Evolutionary conservation across 176 grass and related monocot species (phyloP).

Genomic region (Rhipidocladum racemiflorum): DNA sequence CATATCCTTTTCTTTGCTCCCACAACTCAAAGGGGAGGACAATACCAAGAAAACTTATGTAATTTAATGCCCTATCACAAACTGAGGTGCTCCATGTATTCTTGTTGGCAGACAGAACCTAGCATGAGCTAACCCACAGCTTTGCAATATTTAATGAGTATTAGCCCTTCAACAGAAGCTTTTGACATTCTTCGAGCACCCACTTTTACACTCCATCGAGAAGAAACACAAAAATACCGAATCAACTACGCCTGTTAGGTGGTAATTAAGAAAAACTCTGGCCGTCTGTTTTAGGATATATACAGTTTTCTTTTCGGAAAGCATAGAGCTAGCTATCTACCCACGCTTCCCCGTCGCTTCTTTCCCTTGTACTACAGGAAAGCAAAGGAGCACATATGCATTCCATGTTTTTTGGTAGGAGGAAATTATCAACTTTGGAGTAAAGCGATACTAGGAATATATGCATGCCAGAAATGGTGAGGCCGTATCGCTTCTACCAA

Average conservation of each 20-base stretch:
- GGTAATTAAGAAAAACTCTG: background rate
- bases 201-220: background rate
- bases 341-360: background rate
- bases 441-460: slow-evolving; percentile 82
- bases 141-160: background rate
- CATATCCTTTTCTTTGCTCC: slow-evolving; percentile 53
- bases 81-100: slow-evolving; percentile 26
- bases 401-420: slow-evolving; percentile 34
- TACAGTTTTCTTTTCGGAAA: background rate
- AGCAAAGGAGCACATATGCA: background rate
- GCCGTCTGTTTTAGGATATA: background rate
- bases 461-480: slow-evolving; percentile 51
- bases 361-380: background rate
- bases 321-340: background rate
- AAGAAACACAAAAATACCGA: background rate
- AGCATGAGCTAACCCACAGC: slow-evolving; percentile 4
- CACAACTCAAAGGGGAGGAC: slow-evolving; percentile 6
- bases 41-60: slow-evolving; percentile 10
- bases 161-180: slow-evolving; percentile 20
- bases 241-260: background rate
- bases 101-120: slow-evolving; percentile 42
- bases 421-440: slow-evolving; percentile 10
- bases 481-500: slow-evolving; percentile 44
- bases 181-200: slow-evolving; percentile 26
- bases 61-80: slow-evolving; percentile 12